A percentile compares a stretch with the other conserved stretches of the same genome.
These are phyloP conservation scores for Magnaporthales sp. DNA, from an alignment of 2,329 filamentous ascomycete genomes.

Conservation along the genomic window DNA sequence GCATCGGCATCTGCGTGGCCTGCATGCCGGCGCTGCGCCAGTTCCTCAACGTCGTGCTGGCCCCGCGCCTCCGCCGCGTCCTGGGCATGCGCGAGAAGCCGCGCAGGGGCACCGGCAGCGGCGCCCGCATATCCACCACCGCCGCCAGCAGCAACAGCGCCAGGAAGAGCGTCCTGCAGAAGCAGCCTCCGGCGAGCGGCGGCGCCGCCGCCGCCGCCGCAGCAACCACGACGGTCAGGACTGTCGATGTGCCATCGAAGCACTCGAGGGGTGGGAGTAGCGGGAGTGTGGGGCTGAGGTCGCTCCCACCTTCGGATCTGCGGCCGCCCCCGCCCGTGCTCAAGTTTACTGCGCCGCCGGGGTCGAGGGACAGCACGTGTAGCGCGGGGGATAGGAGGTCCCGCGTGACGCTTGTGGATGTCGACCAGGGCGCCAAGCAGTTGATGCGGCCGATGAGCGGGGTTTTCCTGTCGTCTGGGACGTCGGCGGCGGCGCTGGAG, in stretches of 20 bases:
- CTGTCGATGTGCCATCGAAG: background rate
- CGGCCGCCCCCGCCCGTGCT: background rate
- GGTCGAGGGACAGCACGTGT: background rate
- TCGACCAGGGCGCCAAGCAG: background rate
- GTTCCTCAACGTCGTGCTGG: background rate
- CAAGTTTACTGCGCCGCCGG: background rate
- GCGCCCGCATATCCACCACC: background rate
- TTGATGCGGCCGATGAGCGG: background rate
- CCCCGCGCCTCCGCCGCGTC: background rate
- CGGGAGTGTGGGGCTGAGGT: background rate
- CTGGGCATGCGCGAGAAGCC: background rate
- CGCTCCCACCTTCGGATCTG: background rate
- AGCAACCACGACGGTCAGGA: background rate
- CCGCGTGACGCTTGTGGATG: background rate
- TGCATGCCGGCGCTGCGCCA: conserved; percentile 4
- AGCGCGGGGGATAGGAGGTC: background rate
- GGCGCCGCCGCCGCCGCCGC: background rate
- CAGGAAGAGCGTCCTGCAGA: background rate
- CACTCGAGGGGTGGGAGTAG: background rate
- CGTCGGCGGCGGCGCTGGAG: background rate
- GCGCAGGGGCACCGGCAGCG: background rate
- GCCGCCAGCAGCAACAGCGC: background rate
- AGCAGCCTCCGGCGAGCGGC: too few relatives aligned
- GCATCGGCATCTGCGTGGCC: conserved; percentile 1
- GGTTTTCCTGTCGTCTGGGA: background rate